phyloP scores from a whole-genome alignment of 805 yeast species.

The Ogataea populi-albae region DNA sequence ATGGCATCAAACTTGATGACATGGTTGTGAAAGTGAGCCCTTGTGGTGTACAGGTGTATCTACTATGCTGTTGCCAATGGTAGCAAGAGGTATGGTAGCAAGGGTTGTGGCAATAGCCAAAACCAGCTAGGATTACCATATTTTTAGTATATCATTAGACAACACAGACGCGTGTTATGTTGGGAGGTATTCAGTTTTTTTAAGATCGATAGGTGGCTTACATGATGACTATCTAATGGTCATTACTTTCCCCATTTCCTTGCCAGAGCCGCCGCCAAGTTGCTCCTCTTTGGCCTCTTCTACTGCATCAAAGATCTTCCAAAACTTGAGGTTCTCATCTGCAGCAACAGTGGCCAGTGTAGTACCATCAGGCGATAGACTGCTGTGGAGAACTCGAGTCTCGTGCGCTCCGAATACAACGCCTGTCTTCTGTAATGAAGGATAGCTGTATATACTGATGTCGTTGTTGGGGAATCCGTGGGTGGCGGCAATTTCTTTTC shows the following conservation, averaged over 20 bases:
- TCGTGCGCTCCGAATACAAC: conserved; percentile 87
- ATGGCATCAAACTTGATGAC: not conserved
- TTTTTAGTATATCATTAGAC: no score
- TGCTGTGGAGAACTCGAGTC: conserved; percentile 77
- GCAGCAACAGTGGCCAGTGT: conserved; percentile 94
- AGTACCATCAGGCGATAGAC: conserved; percentile 85
- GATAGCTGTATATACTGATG: conserved; percentile 80
- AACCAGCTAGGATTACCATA: no score
- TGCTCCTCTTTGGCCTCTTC: conserved; percentile 18
- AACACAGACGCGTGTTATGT: no score
- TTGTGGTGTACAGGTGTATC: not conserved
- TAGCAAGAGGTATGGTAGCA: no score
- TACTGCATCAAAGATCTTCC: conserved; percentile 73
- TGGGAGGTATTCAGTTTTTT: no score
- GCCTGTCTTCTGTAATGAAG: conserved; percentile 81
- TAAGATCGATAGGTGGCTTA: no score
- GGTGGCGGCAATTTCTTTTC: conserved; percentile 83
- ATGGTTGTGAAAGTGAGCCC: no score
- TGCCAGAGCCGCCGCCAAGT: conserved; percentile 36
- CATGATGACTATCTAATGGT: conserved; percentile 50
- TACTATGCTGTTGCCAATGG: no score
- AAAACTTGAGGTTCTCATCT: conserved; percentile 93
- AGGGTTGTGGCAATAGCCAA: no score
- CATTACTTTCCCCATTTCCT: conserved; percentile 49
- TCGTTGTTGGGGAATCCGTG: conserved; percentile 92